These are phyloP conservation scores for Globisporangium parvum DNA, from an alignment of 352 stramenopile species.

Conservation along the genomic window DNA sequence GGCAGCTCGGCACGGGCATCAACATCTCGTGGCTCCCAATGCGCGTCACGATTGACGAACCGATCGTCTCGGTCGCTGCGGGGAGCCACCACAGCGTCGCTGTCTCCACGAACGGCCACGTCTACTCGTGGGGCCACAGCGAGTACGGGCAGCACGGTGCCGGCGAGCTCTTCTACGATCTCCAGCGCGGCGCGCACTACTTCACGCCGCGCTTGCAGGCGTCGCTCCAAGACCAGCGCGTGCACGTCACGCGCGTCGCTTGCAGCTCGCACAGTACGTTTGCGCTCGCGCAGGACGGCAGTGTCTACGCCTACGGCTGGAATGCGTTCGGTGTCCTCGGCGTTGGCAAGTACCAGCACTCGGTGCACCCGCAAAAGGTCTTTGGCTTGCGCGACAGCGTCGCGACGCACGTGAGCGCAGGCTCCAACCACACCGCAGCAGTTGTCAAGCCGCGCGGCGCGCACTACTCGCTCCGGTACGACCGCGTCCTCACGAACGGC, in stretches of 20 bases:
- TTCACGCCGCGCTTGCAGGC: conserved; percentile 61
- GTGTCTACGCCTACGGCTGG: conserved; percentile 84
- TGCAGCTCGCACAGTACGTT: conserved; percentile 81
- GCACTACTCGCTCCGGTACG: conserved; percentile 61
- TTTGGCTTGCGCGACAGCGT: conserved; percentile 56
- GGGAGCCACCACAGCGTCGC: conserved; percentile 76
- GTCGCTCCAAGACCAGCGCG: conserved; percentile 31
- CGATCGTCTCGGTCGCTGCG: conserved; percentile 49
- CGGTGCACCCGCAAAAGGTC: conserved; percentile 56
- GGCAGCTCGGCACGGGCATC: conserved; percentile 57
- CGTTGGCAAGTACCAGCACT: conserved; percentile 70
- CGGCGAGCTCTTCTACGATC: conserved; percentile 54
- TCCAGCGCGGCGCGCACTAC: conserved; percentile 72
- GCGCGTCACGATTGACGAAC: conserved; percentile 43
- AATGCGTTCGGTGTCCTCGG: conserved; percentile 75
- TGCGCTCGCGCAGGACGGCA: conserved; percentile 39
- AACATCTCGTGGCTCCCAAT: conserved; percentile 63
- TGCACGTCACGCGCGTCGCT: conserved; percentile 24
- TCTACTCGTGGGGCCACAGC: conserved; percentile 76
- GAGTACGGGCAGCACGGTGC: conserved; percentile 80
- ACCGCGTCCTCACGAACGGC: conserved; percentile 35
- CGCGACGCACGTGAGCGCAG: conserved; percentile 43
- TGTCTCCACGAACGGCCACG: conserved; percentile 42
- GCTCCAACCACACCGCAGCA: conserved; percentile 64
- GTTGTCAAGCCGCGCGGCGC: conserved; percentile 44